Evolutionary conservation across 176 grass and related monocot species (phyloP).

Genomic region (Microstegium vimineum): DNA sequence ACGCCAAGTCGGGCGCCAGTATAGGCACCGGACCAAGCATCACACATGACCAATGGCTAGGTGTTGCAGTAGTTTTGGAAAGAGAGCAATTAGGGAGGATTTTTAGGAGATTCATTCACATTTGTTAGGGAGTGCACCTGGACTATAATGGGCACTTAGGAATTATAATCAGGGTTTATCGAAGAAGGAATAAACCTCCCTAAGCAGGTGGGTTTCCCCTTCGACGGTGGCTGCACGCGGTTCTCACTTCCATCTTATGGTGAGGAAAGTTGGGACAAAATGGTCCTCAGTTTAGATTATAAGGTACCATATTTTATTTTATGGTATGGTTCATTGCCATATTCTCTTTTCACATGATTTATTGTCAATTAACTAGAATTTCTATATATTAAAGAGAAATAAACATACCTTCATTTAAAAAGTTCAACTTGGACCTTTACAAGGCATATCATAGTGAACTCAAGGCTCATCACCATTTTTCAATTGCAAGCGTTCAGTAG

Average conservation of each 20-base stretch:
- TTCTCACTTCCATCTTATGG: neutral
- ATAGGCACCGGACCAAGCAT: too few species aligned
- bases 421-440: constrained; percentile 13
- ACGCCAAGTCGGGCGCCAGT: too few species aligned
- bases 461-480: constrained; percentile 60
- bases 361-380: neutral
- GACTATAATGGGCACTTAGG: too few species aligned
- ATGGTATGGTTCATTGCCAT: neutral
- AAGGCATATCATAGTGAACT: constrained; percentile 9
- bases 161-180: too few species aligned
- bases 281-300: neutral
- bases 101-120: too few species aligned
- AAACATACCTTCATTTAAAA: neutral
- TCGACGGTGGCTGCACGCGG: too few species aligned
- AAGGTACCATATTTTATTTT: constrained; percentile 11
- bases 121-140: too few species aligned
- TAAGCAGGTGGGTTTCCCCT: too few species aligned
- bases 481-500: constrained; percentile 28
- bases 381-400: neutral
- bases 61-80: too few species aligned
- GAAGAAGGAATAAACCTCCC: too few species aligned
- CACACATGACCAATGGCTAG: too few species aligned
- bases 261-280: neutral
- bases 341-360: neutral
- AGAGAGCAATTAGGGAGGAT: too few species aligned